Evolutionary conservation across 2,329 filamentous ascomycete species (phyloP).

Genomic region (Neofusicoccum ribis): DNA sequence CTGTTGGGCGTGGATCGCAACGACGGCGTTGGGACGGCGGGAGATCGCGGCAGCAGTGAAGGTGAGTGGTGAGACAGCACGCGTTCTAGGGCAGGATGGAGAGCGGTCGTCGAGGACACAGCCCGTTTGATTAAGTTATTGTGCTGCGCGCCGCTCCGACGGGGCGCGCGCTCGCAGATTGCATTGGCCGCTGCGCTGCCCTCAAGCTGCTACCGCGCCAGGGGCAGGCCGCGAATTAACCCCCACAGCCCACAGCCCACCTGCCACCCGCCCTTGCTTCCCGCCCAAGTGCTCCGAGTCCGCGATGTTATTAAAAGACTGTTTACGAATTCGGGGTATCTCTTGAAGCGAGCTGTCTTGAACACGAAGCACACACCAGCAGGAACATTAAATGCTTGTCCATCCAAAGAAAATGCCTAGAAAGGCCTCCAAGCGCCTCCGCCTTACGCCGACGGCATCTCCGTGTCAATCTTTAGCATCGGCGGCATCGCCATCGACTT

Average conservation of each 20-base stretch:
- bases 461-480: slow-evolving; percentile 38
- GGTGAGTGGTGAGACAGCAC: not conserved
- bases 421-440: not conserved
- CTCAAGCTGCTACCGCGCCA: slow-evolving; percentile 9
- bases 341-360: slow-evolving; percentile 13
- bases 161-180: slow-evolving; percentile 9
- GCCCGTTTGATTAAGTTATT: slow-evolving; percentile 18
- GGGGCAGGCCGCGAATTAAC: slow-evolving; percentile 15
- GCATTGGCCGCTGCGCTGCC: slow-evolving; percentile 18
- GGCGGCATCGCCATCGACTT: slow-evolving; percentile 33
- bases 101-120: slow-evolving; percentile 3
- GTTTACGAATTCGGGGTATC: slow-evolving; percentile 14
- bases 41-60: not conserved
- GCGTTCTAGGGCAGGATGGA: not conserved
- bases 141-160: slow-evolving; percentile 4
- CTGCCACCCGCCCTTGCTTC: slow-evolving; percentile 14
- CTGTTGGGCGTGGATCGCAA: slow-evolving; percentile 1
- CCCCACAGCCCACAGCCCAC: not conserved
- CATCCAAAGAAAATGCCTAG: slow-evolving; percentile 10
- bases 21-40: slow-evolving; percentile 1
- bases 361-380: slow-evolving; percentile 5
- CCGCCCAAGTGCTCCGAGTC: not conserved
- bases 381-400: slow-evolving; percentile 5
- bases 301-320: slow-evolving; percentile 14
- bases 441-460: slow-evolving; percentile 1